Percentiles rank a stretch among this genome's conserved stretches.
These are phyloP conservation scores for Fraxinus dipetala DNA, from an alignment of 305 asterid species.

Conservation along the genomic window DNA sequence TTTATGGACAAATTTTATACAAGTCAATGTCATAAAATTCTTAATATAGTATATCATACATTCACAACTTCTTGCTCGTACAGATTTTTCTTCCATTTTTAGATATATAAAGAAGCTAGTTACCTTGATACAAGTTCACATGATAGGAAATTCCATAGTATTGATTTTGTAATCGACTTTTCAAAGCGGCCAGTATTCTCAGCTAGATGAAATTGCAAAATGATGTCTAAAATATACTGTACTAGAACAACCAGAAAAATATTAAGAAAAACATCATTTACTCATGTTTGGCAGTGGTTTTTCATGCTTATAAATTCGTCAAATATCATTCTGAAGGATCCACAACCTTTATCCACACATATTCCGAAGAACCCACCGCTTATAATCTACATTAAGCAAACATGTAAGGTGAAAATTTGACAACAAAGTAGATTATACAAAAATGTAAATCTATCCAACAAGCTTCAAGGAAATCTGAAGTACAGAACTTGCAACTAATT, in stretches of 20 bases:
- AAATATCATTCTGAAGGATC: background rate
- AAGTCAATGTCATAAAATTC: background rate
- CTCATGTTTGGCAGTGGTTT: background rate
- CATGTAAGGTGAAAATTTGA: background rate
- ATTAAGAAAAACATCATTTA: background rate
- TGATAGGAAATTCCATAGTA: background rate
- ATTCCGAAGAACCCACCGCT: background rate
- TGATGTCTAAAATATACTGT: background rate
- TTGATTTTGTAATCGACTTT: no score
- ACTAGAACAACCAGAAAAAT: background rate
- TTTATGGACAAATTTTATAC: background rate
- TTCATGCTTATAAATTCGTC: background rate
- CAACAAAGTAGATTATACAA: background rate
- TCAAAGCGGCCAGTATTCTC: background rate
- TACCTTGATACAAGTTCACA: background rate
- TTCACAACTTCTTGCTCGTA: background rate
- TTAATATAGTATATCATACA: background rate
- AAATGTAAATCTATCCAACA: background rate
- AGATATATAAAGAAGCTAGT: background rate
- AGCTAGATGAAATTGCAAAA: background rate
- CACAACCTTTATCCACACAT: background rate
- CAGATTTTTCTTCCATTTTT: background rate
- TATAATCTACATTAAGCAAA: background rate
- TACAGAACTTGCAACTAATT: background rate
- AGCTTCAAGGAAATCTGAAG: background rate